A percentile compares a stretch with the other conserved stretches of the same genome.
Conservation (phyloP, 108 stramenopile species). For the Aurantiochytrium sp. region DNA sequence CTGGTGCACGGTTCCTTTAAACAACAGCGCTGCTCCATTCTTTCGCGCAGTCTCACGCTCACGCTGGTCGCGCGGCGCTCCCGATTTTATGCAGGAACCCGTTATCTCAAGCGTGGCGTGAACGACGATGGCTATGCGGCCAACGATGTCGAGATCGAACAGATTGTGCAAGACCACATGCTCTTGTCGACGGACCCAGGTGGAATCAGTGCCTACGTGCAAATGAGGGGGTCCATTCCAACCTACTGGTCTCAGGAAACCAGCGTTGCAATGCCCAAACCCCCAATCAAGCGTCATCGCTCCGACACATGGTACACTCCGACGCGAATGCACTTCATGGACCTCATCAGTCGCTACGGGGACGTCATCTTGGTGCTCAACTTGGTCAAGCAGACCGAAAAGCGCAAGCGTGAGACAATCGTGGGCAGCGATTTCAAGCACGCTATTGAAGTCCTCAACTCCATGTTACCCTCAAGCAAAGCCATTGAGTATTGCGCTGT, state of each 20-base stretch:
- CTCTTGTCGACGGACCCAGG: slow-evolving; percentile 53
- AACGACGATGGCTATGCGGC: slow-evolving; percentile 89
- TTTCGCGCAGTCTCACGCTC: slow-evolving; percentile 76
- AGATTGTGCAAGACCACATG: slow-evolving; percentile 87
- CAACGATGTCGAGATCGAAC: slow-evolving; percentile 77
- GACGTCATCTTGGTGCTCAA: slow-evolving; percentile 83
- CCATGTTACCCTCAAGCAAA: slow-evolving; percentile 66
- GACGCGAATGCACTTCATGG: slow-evolving; percentile 78
- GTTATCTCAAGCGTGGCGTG: slow-evolving; percentile 94
- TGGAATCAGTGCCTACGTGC: slow-evolving; percentile 74
- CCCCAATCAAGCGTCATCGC: slow-evolving; percentile 83
- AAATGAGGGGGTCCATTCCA: slow-evolving; percentile 91
- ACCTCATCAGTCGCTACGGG: slow-evolving; percentile 82
- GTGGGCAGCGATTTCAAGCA: slow-evolving; percentile 85
- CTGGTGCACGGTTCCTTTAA: slow-evolving; percentile 90
- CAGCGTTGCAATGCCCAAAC: slow-evolving; percentile 85
- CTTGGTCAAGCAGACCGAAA: slow-evolving; percentile 86
- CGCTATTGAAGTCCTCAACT: slow-evolving; percentile 86
- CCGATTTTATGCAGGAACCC: slow-evolving; percentile 91
- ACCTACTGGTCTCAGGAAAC: slow-evolving; percentile 95
- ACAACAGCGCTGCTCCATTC: slow-evolving; percentile 74
- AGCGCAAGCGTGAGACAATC: slow-evolving; percentile 80
- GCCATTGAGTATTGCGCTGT: slow-evolving; percentile 78
- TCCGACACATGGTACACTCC: slow-evolving; percentile 86
- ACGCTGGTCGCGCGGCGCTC: slow-evolving; percentile 82